A percentile compares a stretch with the other conserved stretches of the same genome.
Conservation (phyloP, 192 early-diverging fungal species). For the Coemansia sp. region DNA sequence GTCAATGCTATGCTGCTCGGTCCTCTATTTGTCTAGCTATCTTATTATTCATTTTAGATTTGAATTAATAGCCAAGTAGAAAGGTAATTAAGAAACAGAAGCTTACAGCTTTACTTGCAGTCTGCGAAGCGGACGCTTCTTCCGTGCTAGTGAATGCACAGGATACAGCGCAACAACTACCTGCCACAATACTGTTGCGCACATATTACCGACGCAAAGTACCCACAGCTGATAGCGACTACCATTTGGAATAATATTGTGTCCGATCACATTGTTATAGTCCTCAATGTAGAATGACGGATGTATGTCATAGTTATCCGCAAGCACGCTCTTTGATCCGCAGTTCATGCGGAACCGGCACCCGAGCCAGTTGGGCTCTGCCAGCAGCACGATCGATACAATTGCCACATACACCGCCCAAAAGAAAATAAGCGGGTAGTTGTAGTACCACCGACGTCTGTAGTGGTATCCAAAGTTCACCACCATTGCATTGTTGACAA, state of each 20-base stretch:
- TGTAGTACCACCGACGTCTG: slow-evolving; percentile 60
- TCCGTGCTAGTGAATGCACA: slow-evolving; percentile 25
- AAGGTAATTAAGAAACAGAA: slow-evolving; percentile 12
- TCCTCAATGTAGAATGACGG: slow-evolving; percentile 40
- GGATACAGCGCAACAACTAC: slow-evolving; percentile 52
- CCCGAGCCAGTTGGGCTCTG: slow-evolving; percentile 59
- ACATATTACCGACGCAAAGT: slow-evolving; percentile 52
- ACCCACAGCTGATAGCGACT: slow-evolving; percentile 58
- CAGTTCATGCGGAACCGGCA: slow-evolving; percentile 71
- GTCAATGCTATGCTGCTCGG: neutral
- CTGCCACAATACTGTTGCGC: slow-evolving; percentile 43
- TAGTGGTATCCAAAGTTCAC: slow-evolving; percentile 67
- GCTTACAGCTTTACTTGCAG: slow-evolving; percentile 45
- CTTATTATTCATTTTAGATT: neutral
- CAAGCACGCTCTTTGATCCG: slow-evolving; percentile 53
- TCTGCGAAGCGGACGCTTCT: slow-evolving; percentile 33
- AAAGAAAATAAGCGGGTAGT: slow-evolving; percentile 58
- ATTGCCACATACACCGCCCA: slow-evolving; percentile 53
- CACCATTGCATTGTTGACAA: slow-evolving; percentile 64
- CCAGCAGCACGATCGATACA: slow-evolving; percentile 57
- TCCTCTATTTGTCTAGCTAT: neutral
- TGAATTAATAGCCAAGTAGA: neutral
- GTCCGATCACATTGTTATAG: slow-evolving; percentile 53
- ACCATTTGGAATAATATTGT: slow-evolving; percentile 60
- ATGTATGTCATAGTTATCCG: slow-evolving; percentile 29